phyloP scores from a whole-genome alignment of 352 stramenopile genomes.

The Phytophthora meadii region DNA sequence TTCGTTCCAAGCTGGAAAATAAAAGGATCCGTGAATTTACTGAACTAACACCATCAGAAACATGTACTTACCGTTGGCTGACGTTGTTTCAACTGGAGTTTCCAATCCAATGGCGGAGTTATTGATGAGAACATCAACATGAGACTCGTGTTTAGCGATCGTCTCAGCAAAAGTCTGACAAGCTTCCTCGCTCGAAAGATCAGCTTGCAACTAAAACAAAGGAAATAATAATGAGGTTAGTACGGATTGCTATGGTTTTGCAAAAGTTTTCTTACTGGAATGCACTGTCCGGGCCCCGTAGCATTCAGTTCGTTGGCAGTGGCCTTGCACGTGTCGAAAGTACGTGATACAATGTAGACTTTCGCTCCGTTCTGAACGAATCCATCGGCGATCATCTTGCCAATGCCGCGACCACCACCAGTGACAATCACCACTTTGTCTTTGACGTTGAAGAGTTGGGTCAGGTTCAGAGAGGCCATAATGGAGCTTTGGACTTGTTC shows the following conservation, averaged over 20 bases:
- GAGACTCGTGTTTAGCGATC: constrained; percentile 71
- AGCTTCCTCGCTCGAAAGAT: constrained; percentile 35
- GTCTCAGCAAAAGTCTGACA: constrained; percentile 62
- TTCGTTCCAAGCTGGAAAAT: constrained; percentile 85
- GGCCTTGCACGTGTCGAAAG: constrained; percentile 77
- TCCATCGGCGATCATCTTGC: constrained; percentile 95
- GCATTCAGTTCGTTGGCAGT: constrained; percentile 77
- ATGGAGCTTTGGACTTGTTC: constrained; percentile 1
- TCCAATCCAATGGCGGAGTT: constrained; percentile 75
- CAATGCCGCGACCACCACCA: constrained; percentile 94
- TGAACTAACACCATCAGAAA: neutral
- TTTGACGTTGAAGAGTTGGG: constrained; percentile 50
- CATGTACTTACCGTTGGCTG: constrained; percentile 39
- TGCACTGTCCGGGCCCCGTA: constrained; percentile 66
- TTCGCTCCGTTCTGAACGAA: constrained; percentile 93
- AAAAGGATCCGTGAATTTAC: too few relatives aligned
- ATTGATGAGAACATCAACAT: constrained; percentile 94
- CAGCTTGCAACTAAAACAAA: constrained; percentile 29
- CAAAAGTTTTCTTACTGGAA: constrained; percentile 38
- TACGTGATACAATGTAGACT: constrained; percentile 93
- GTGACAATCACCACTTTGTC: constrained; percentile 92
- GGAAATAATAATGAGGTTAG: neutral
- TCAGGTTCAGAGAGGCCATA: constrained; percentile 30
- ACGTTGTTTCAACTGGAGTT: constrained; percentile 34
- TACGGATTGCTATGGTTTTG: neutral